Evolutionary conservation across 2,329 filamentous ascomycete species (phyloP).

Genomic region (Cyanodermella asteris): DNA sequence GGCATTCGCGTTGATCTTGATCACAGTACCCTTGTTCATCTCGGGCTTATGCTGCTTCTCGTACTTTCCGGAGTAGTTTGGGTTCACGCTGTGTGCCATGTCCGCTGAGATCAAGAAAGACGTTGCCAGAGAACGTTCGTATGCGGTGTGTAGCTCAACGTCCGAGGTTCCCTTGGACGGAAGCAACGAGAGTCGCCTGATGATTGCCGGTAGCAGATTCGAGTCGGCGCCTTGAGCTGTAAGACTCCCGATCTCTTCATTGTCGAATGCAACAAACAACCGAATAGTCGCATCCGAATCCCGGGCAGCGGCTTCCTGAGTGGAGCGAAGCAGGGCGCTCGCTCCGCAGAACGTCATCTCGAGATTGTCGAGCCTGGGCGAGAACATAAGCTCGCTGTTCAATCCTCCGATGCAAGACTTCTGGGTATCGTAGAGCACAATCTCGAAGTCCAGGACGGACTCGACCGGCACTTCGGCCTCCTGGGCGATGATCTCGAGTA

Average conservation of each 20-base stretch:
- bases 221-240: slow-evolving; percentile 88
- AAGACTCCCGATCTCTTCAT: slow-evolving; percentile 87
- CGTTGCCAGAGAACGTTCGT: slow-evolving; percentile 74
- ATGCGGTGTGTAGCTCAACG: slow-evolving; percentile 51
- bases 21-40: slow-evolving; percentile 90
- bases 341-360: slow-evolving; percentile 92
- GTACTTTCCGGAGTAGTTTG: slow-evolving; percentile 85
- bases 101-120: slow-evolving; percentile 92
- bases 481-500: slow-evolving; percentile 66
- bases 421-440: slow-evolving; percentile 93
- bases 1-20: slow-evolving; percentile 96
- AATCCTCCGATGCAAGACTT: slow-evolving; percentile 73
- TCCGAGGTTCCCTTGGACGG: slow-evolving; percentile 35
- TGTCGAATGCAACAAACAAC: slow-evolving; percentile 85
- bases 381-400: slow-evolving; percentile 88
- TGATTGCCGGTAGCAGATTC: slow-evolving; percentile 68
- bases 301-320: slow-evolving; percentile 40
- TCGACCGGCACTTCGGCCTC: slow-evolving; percentile 49
- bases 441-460: slow-evolving; percentile 78
- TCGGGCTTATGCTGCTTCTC: slow-evolving; percentile 75
- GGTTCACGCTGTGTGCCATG: slow-evolving; percentile 92
- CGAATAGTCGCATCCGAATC: slow-evolving; percentile 64
- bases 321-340: slow-evolving; percentile 62
- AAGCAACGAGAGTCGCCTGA: slow-evolving; percentile 67
- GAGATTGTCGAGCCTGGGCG: slow-evolving; percentile 83